Evolutionary conservation across 2,329 filamentous ascomycete genomes (phyloP).

Genomic region (Macrophomina pseudophaseolina): DNA sequence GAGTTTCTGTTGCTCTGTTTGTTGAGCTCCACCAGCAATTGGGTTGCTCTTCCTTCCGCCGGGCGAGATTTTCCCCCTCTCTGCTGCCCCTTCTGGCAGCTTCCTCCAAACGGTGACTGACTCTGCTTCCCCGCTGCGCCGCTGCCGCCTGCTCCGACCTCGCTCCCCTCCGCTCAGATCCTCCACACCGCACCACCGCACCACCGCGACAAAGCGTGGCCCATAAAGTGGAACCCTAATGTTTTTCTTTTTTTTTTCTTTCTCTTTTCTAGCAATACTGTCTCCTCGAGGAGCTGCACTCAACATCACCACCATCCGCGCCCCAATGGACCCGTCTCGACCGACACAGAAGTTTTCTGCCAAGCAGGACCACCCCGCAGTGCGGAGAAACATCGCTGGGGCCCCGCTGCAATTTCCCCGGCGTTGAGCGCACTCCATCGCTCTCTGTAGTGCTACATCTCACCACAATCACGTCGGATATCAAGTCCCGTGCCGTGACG

Average conservation of each 20-base stretch:
- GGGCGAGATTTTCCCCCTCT: no score
- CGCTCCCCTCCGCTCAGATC: background rate
- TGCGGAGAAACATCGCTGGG: background rate
- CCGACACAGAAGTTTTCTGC: background rate
- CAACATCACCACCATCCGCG: background rate
- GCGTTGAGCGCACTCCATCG: background rate
- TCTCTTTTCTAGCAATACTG: no score
- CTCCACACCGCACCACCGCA: background rate
- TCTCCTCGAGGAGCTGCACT: background rate
- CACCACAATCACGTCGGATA: background rate
- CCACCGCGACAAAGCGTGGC: no score
- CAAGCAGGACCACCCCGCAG: background rate
- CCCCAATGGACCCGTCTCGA: background rate
- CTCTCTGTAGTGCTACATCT: background rate
- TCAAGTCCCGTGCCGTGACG: background rate
- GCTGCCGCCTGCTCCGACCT: background rate
- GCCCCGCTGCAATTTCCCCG: conserved; percentile 13
- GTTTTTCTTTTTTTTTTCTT: no score
- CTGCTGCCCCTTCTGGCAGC: background rate
- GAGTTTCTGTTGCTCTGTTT: no score
- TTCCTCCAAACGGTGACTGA: background rate
- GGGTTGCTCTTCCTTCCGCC: no score
- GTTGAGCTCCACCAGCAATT: no score
- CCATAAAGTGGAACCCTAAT: no score
- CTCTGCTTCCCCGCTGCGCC: background rate